Evolutionary conservation across 306 rosid genomes (phyloP), one percentile per base, ranked within the genome.

Genomic region (Sicyos edulis): DNA sequence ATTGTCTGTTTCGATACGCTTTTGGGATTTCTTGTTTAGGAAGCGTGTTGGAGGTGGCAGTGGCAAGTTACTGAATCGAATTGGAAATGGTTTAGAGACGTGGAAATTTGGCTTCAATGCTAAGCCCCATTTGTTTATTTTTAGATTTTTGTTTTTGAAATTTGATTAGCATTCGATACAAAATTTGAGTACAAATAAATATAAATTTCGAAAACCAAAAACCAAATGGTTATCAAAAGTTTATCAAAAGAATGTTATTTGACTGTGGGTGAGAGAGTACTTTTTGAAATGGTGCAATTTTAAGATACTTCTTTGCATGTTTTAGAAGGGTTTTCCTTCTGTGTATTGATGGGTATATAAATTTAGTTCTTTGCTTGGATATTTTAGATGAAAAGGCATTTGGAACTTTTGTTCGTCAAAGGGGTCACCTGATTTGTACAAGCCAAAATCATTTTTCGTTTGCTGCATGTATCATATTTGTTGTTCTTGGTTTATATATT

Each of bases 401-500:
- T 66, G 37, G 71, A 66, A 44, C 34, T 44, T 44, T 44, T 15
- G 26, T 42, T 68, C 44, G 55, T 22, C 47, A 37, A 6, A 44
- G 37, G 24, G 37, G 54, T 44, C 55, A 13, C 13, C 73, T 49
- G 20, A 21, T 50, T 68, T 49, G 50, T 49, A 37, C 44, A 3
- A 4, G 72, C 8, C 24, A 14, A 32, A 60, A 12, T 68, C 4
- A 21, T 21, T 47, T 67, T 22, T 21, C 5, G 29, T 68, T 22
- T 47, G 20, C 57, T 15, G 34, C 10, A 6, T 61, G 67, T 14
- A 32, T 32, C 19, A 6, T 32, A 12, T 61, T 32, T 15, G 10
- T 15, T 50, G 12, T 49, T 68, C 15, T 68, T 52, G 57, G 44
- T 49, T 49, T 68, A 37, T 53, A 20, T 61, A 42, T 24, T 71